These are phyloP conservation scores for Phyllosticta paracitricarpa DNA, from an alignment of 2,329 filamentous ascomycete species.

Conservation along the genomic window DNA sequence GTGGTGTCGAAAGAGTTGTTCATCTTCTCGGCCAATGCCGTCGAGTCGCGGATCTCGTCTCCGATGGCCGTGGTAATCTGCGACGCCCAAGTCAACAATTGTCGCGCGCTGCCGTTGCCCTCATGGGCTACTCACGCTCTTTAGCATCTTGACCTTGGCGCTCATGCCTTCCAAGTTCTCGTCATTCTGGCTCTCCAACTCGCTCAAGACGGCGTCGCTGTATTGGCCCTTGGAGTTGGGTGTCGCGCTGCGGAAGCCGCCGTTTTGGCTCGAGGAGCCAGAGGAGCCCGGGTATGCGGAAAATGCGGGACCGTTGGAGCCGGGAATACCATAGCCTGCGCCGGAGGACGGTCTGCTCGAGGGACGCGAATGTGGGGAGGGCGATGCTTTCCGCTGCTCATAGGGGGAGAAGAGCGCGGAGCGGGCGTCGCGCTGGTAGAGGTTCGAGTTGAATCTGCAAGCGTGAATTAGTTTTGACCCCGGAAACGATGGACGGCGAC, in stretches of 20 bases:
- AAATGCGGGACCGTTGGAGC: constrained; percentile 16
- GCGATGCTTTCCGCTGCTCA: constrained; percentile 25
- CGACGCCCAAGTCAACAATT: neutral
- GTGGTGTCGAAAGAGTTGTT: constrained; percentile 90
- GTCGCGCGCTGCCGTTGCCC: neutral
- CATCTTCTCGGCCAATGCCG: constrained; percentile 84
- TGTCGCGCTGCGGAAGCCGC: constrained; percentile 31
- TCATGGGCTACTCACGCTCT: constrained; percentile 55
- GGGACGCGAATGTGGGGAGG: constrained; percentile 21
- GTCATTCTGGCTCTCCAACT: constrained; percentile 94
- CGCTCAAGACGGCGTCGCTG: constrained; percentile 79
- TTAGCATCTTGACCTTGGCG: constrained; percentile 80
- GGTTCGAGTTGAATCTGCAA: constrained; percentile 14
- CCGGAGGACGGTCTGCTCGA: constrained; percentile 12
- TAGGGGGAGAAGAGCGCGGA: constrained; percentile 32
- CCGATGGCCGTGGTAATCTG: constrained; percentile 89
- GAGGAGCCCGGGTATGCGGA: constrained; percentile 25
- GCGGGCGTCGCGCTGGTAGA: constrained; percentile 19
- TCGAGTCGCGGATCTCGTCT: constrained; percentile 86
- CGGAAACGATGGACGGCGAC: neutral
- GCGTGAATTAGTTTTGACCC: neutral
- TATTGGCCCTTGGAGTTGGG: constrained; percentile 68
- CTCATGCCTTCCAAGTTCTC: constrained; percentile 80
- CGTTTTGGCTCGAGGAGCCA: constrained; percentile 2
- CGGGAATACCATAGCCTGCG: constrained; percentile 7